A percentile compares a stretch with the other conserved stretches of the same genome.
These are phyloP conservation scores for Cryoendolithus antarcticus DNA, from an alignment of 2,329 filamentous ascomycete genomes.

Conservation along the genomic window DNA sequence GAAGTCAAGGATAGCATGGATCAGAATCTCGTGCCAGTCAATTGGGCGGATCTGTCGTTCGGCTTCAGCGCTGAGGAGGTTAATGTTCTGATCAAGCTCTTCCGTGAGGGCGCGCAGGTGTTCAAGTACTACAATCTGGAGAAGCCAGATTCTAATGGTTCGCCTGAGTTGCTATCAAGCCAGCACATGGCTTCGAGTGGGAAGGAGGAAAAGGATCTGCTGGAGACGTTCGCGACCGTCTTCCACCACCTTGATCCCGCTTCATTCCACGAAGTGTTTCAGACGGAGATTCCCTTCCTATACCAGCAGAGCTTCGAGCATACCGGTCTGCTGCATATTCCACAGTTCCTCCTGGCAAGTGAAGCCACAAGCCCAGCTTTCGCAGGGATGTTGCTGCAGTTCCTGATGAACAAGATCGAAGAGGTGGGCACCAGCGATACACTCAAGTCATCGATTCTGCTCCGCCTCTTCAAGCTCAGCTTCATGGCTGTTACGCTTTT, in stretches of 20 bases:
- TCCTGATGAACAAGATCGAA: conserved; percentile 91
- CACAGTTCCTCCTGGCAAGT: conserved; percentile 96
- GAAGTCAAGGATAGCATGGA: conserved; percentile 52
- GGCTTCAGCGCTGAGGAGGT: conserved; percentile 97
- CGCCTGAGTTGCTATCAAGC: conserved; percentile 71
- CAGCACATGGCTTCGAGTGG: conserved; percentile 88
- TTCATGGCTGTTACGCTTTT: conserved; percentile 99
- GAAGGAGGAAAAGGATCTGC: conserved; percentile 91
- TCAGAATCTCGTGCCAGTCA: conserved; percentile 62
- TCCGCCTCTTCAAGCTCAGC: conserved; percentile 91
- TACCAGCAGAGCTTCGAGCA: conserved; percentile 99
- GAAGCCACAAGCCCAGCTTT: conserved; percentile 96
- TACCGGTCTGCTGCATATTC: conserved; percentile 82
- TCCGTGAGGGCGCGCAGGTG: conserved; percentile 89
- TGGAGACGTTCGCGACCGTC: conserved; percentile 95
- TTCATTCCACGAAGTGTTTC: conserved; percentile 96
- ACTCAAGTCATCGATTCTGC: conserved; percentile 80
- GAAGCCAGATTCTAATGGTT: conserved; percentile 56
- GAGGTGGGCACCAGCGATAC: conserved; percentile 88
- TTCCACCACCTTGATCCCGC: conserved; percentile 98
- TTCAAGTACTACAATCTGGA: conserved; percentile 88
- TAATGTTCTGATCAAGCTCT: conserved; percentile 88
- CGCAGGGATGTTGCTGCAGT: conserved; percentile 93
- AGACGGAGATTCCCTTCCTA: conserved; percentile 89
- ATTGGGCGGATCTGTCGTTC: conserved; percentile 92